phyloP scores from a whole-genome alignment of 1,139 yeast species.

The Candida tropicalis region DNA sequence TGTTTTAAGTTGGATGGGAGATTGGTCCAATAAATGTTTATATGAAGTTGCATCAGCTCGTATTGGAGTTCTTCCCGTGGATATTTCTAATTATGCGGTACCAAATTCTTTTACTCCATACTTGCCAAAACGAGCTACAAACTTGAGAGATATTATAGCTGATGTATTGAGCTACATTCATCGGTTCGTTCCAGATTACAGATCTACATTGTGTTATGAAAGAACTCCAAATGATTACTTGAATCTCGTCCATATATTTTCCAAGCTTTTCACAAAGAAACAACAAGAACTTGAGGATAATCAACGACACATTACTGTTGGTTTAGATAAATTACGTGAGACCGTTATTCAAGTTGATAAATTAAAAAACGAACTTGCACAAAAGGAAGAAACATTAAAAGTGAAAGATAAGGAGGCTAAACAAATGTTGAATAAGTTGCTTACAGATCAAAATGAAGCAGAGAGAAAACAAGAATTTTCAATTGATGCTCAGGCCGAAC shows the following conservation, averaged over 20 bases:
- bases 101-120: conserved; percentile 27
- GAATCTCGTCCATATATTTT: conserved; percentile 53
- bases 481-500: conserved; percentile 68
- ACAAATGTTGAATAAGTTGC: conserved; percentile 71
- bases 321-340: conserved; percentile 75
- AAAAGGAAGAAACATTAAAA: conserved; percentile 52
- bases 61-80: conserved; percentile 54
- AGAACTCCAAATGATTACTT: conserved; percentile 51
- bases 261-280: conserved; percentile 41
- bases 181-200: conserved; percentile 19
- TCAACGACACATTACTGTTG: conserved; percentile 73
- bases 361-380: conserved; percentile 55
- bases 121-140: conserved; percentile 13
- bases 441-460: conserved; percentile 89
- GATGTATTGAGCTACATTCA: conserved; percentile 55
- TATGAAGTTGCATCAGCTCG: conserved; percentile 50
- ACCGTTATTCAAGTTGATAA: conserved; percentile 74
- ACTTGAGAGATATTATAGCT: conserved; percentile 50
- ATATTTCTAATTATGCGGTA: conserved; percentile 40
- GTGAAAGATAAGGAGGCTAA: conserved; percentile 71
- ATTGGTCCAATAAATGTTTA: conserved; percentile 64
- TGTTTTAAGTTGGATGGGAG: conserved; percentile 88
- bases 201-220: conserved; percentile 13
- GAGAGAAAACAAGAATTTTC: conserved; percentile 90
- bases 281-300: conserved; percentile 58